Evolutionary conservation across 495 filamentous ascomycete genomes (phyloP).

Genomic region (Physcia stellaris): DNA sequence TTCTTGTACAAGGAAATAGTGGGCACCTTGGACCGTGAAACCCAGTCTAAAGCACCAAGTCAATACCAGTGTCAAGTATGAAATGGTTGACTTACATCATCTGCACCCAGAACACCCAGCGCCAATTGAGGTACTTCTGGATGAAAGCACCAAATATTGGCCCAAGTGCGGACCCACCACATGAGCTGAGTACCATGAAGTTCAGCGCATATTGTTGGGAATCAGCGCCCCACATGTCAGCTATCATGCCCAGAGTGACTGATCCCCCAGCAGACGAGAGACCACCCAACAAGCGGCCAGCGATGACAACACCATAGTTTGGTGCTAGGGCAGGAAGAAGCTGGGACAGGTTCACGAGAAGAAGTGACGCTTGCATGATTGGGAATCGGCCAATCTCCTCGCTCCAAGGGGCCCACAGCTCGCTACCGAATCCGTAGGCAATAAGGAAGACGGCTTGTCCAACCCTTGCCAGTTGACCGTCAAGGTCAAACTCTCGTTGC

Average conservation of each 20-base stretch:
- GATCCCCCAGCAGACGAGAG: constrained; percentile 64
- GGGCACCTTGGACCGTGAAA: constrained; percentile 46
- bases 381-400: constrained; percentile 68
- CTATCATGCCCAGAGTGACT: constrained; percentile 72
- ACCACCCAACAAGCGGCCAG: constrained; percentile 53
- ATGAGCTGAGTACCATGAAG: constrained; percentile 62
- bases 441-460: constrained; percentile 62
- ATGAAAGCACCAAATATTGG: constrained; percentile 71
- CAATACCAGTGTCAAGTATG: too few relatives aligned
- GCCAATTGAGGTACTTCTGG: constrained; percentile 50
- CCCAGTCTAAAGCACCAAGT: too few relatives aligned
- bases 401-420: constrained; percentile 72
- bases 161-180: constrained; percentile 61
- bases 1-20: constrained; percentile 55
- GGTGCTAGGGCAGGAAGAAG: constrained; percentile 57
- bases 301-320: constrained; percentile 54
- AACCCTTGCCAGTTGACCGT: constrained; percentile 46
- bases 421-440: constrained; percentile 65
- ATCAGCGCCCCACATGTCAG: constrained; percentile 64
- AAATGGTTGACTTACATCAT: too few relatives aligned
- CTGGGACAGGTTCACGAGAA: constrained; percentile 63
- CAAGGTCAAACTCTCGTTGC: constrained; percentile 47
- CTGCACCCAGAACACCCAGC: constrained; percentile 72
- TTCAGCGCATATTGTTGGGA: constrained; percentile 62
- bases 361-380: constrained; percentile 54